Base-by-base conservation (phyloP, 441 rosid species). In the Brassica hybrid region DNA sequence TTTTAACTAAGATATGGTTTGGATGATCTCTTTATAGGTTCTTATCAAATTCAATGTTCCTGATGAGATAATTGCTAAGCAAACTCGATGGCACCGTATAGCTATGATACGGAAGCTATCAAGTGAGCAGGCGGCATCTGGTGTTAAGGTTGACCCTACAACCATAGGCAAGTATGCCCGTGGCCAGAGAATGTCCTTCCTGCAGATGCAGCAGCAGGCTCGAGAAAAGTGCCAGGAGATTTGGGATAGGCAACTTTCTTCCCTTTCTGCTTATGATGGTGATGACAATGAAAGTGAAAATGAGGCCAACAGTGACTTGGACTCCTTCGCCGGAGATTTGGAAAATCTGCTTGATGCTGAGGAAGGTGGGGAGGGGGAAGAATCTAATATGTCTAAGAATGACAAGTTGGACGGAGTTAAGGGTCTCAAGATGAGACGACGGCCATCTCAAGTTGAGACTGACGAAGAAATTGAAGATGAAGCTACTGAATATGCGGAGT, bases 81-180 rank as follows among this genome's bases (percentile, higher is more conserved):
- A 87, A 84, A 96, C 98, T 38, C 89, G 99, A 80, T 94, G 99
- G 99, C 99, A 96, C 80, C 98, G 98, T 70, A 96, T 96, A 85
- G 99, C 99, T 56, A 91, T 92, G 98, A 96, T 96, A 81, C 95
- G 99, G 58, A 91, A 96, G 83, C 98, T 96, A 84, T 96, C 98
- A 73, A 94, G 99, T 82, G 99, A 94, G 84, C 98, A 96, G 88
- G 98, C 99, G 67, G 88, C 97, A 76, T 87, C 98, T 38, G 99
- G 99, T 23, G 91, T 94, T 76, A 88, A 94, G 86, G 99, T 96
- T 70, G 99, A 94, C 79, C 96, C 98, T 70, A 88, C 97, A 73
- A 92, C 99, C 56, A 92, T 94, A 67, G 84, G 94, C 83, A 94
- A 93, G 82, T 96, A 94, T 89, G 98, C 99, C 61, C 98, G 98